These are phyloP conservation scores for Naganishia liquefaciens DNA, from an alignment of 1,284 basidiomycete genomes.

Conservation along the genomic window DNA sequence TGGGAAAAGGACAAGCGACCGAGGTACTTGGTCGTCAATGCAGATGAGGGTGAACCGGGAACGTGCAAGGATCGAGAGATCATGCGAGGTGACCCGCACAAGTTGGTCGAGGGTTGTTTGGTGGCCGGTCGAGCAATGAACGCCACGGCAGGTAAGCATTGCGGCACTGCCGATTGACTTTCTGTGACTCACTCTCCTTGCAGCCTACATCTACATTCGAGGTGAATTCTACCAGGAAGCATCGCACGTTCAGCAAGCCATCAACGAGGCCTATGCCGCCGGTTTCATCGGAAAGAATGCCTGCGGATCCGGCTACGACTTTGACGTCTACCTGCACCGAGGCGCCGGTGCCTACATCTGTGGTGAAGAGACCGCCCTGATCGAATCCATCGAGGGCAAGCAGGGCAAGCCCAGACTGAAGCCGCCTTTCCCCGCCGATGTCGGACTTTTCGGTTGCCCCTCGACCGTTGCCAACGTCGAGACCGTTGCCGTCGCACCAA, in stretches of 20 bases:
- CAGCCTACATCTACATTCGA: constrained; percentile 97
- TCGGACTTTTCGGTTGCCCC: constrained; percentile 94
- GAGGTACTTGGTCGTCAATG: constrained; percentile 95
- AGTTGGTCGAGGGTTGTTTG: constrained; percentile 95
- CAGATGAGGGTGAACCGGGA: constrained; percentile 97
- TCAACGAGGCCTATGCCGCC: constrained; percentile 88
- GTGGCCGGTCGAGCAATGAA: constrained; percentile 98
- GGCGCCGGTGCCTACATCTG: constrained; percentile 98
- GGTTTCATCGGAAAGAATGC: constrained; percentile 92
- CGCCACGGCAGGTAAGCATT: constrained; percentile 68
- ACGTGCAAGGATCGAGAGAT: constrained; percentile 99
- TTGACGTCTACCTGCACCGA: constrained; percentile 96
- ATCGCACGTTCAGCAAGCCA: constrained; percentile 87
- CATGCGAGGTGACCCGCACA: constrained; percentile 95
- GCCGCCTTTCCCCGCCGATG: constrained; percentile 99
- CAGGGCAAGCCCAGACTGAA: constrained; percentile 97
- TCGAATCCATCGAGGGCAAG: constrained; percentile 94
- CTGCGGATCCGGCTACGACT: constrained; percentile 87
- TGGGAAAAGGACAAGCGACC: constrained; percentile 92
- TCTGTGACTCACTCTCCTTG: background rate
- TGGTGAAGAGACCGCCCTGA: constrained; percentile 96
- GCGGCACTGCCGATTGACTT: background rate
- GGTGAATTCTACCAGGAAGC: constrained; percentile 98
- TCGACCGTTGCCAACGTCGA: constrained; percentile 98
- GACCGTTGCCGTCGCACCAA: constrained; percentile 95